These are phyloP conservation scores for Rhodotorula graminis DNA, from an alignment of 768 basidiomycete genomes.

Conservation along the genomic window DNA sequence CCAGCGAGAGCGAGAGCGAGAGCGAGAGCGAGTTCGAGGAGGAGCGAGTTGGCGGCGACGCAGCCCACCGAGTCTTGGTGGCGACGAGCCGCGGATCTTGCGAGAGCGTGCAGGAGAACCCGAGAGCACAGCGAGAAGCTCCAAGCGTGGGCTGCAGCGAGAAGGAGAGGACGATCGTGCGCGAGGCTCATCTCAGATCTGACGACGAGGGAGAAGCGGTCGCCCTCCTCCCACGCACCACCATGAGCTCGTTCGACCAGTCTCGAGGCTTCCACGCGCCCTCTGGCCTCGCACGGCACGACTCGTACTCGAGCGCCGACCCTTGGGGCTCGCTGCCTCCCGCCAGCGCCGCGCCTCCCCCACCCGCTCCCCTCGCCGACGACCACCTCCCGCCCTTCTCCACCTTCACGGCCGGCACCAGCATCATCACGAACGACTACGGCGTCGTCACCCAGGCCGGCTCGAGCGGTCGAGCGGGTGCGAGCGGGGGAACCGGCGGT, in stretches of 20 bases:
- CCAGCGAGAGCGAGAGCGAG: no score
- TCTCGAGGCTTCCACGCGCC: slow-evolving; percentile 9
- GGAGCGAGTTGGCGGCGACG: no score
- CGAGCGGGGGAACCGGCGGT: neutral
- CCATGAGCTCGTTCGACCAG: slow-evolving; percentile 25
- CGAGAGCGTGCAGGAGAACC: no score
- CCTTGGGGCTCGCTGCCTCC: neutral
- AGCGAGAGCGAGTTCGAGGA: no score
- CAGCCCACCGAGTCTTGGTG: no score
- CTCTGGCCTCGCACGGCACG: neutral
- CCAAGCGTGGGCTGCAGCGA: no score
- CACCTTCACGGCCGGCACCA: neutral
- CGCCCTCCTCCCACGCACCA: neutral
- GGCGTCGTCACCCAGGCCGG: slow-evolving; percentile 6
- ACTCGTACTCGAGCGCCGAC: neutral
- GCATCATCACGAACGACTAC: slow-evolving; percentile 4
- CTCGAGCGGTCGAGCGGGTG: no score
- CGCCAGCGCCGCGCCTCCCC: neutral
- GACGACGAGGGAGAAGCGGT: neutral
- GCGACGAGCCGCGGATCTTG: no score
- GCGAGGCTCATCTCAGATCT: no score
- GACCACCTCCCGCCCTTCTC: neutral
- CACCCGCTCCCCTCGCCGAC: neutral
- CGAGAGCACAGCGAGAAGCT: no score
- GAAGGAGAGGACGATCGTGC: no score